Percentiles rank a stretch among this genome's conserved stretches.
phyloP scores from a whole-genome alignment of 768 basidiomycete genomes.

The Fomitopsis serialis region DNA sequence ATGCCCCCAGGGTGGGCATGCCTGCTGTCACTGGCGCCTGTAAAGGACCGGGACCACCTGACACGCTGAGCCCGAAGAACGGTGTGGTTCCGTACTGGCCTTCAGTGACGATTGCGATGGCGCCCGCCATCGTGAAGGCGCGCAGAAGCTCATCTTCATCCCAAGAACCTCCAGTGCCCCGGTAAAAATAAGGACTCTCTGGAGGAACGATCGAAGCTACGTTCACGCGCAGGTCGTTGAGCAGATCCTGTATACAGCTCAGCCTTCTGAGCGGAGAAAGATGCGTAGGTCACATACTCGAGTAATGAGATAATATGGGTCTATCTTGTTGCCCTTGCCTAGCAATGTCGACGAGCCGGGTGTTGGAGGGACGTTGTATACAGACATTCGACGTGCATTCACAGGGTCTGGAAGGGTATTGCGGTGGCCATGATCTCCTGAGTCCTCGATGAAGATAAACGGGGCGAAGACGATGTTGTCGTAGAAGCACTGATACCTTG shows the following conservation, averaged over 20 bases:
- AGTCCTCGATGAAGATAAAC: conserved; percentile 95
- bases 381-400: conserved; percentile 32
- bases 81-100: conserved; percentile 31
- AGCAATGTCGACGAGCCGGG: conserved; percentile 33
- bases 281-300: conserved; percentile 42
- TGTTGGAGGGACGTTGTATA: conserved; percentile 25
- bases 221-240: conserved; percentile 64
- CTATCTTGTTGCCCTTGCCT: conserved; percentile 65
- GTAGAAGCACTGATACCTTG: conserved; percentile 76
- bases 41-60: conserved; percentile 27
- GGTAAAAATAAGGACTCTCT: conserved; percentile 61
- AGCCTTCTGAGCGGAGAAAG: not conserved
- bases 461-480: conserved; percentile 96
- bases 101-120: conserved; percentile 50
- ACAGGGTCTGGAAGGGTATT: conserved; percentile 40
- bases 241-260: conserved; percentile 42
- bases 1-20: conserved; percentile 14
- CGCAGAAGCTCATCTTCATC: conserved; percentile 60
- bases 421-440: conserved; percentile 60
- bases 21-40: conserved; percentile 24
- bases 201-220: conserved; percentile 53
- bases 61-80: conserved; percentile 37
- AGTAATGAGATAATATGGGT: conserved; percentile 88
- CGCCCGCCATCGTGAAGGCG: conserved; percentile 54
- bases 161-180: conserved; percentile 63